Conservation (phyloP, 2,329 filamentous ascomycete genomes). For the Tolypocladium tundrense region DNA sequence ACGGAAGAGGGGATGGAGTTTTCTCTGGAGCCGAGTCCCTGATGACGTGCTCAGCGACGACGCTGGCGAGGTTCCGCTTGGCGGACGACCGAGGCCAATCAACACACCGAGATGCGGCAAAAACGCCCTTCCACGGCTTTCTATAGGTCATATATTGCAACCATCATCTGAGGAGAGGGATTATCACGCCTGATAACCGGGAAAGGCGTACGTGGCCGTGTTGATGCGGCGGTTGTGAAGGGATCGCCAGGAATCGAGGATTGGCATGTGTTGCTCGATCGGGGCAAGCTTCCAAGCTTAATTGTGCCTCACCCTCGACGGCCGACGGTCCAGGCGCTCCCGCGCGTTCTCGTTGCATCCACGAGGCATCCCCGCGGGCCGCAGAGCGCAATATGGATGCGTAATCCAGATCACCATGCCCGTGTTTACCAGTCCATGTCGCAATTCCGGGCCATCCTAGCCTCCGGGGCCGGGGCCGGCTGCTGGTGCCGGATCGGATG, state of each 20-base stretch:
- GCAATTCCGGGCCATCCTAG: neutral
- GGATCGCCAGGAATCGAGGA: neutral
- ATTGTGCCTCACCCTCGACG: neutral
- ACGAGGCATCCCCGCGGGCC: neutral
- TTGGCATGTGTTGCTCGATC: neutral
- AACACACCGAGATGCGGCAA: neutral
- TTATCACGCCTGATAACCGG: neutral
- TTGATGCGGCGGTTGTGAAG: neutral
- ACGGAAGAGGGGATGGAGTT: neutral
- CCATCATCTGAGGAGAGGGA: neutral
- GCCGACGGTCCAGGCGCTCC: neutral
- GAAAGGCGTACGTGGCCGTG: neutral
- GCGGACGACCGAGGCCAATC: neutral
- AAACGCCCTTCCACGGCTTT: neutral
- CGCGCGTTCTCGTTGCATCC: neutral
- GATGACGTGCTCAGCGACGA: slow-evolving; percentile 5
- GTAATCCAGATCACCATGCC: neutral
- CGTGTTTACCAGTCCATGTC: neutral
- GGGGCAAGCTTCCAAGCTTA: no score
- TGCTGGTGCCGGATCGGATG: neutral
- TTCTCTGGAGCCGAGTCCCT: slow-evolving; percentile 1
- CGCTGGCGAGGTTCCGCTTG: neutral
- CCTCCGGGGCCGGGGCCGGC: neutral
- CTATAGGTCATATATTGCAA: neutral
- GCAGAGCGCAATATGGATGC: neutral